These are phyloP conservation scores for Daldinia concentrica DNA, from an alignment of 495 filamentous ascomycete species.

Conservation along the genomic window DNA sequence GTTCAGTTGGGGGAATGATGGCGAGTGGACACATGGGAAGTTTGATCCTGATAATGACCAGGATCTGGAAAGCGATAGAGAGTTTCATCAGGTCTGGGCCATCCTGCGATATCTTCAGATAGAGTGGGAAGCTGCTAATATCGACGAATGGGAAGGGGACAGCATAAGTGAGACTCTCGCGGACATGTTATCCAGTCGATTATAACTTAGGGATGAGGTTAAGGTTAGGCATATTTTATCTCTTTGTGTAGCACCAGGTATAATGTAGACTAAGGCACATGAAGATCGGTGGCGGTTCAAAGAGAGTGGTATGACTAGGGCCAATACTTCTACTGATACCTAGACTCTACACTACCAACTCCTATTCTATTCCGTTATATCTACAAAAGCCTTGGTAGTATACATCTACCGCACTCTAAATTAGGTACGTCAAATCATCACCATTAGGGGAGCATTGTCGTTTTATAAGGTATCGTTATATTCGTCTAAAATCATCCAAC, in stretches of 20 bases:
- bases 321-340: background rate
- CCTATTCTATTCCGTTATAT: background rate
- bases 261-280: background rate
- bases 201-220: background rate
- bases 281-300: background rate
- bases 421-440: background rate
- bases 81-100: conserved; percentile 44
- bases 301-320: background rate
- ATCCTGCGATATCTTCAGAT: conserved; percentile 43
- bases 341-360: background rate
- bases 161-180: conserved; percentile 8
- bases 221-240: background rate
- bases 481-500: conserved; percentile 4
- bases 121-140: conserved; percentile 44
- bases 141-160: conserved; percentile 39
- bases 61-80: conserved; percentile 35
- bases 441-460: background rate
- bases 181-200: conserved; percentile 8
- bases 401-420: background rate
- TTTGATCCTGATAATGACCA: conserved; percentile 38
- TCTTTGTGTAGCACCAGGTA: background rate
- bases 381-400: background rate
- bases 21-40: conserved; percentile 40
- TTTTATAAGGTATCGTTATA: conserved; percentile 21
- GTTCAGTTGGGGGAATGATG: conserved; percentile 43